phyloP scores from a whole-genome alignment of 176 grass and related monocot genomes.

The Aegilops speltoides region DNA sequence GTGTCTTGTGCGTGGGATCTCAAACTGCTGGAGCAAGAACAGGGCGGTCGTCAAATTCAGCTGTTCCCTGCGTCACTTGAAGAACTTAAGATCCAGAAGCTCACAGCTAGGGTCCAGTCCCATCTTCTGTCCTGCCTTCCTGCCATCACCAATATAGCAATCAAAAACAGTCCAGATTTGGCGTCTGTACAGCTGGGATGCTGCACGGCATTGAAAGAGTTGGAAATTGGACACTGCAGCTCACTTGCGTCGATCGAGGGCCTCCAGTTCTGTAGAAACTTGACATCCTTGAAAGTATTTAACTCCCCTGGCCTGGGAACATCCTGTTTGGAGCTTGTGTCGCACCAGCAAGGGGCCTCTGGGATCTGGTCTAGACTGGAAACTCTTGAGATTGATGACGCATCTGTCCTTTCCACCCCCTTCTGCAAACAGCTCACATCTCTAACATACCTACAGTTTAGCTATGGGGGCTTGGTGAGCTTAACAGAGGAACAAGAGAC shows the following conservation, averaged over 20 bases:
- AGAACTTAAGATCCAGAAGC: neutral
- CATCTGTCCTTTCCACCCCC: neutral
- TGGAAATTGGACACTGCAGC: rapidly evolving
- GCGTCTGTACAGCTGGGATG: neutral
- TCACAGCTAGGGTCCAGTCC: neutral
- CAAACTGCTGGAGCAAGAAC: neutral
- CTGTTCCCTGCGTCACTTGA: neutral
- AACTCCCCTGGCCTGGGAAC: neutral
- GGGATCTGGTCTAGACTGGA: neutral
- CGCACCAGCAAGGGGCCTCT: neutral
- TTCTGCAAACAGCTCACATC: conserved; percentile 22
- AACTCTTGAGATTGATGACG: neutral
- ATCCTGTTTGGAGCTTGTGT: neutral
- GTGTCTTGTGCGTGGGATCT: neutral
- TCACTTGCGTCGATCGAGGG: neutral
- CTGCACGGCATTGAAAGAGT: neutral
- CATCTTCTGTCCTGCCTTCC: neutral
- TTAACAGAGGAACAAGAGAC: conserved; percentile 17
- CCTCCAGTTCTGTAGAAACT: neutral
- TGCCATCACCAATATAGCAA: neutral
- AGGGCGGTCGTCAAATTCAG: neutral
- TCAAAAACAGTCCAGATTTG: neutral
- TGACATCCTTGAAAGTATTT: neutral
- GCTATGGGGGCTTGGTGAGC: neutral
- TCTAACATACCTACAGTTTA: neutral